These are phyloP conservation scores for Eimeria falciformis DNA, from an alignment of 169 alveolate species.

Conservation along the genomic window DNA sequence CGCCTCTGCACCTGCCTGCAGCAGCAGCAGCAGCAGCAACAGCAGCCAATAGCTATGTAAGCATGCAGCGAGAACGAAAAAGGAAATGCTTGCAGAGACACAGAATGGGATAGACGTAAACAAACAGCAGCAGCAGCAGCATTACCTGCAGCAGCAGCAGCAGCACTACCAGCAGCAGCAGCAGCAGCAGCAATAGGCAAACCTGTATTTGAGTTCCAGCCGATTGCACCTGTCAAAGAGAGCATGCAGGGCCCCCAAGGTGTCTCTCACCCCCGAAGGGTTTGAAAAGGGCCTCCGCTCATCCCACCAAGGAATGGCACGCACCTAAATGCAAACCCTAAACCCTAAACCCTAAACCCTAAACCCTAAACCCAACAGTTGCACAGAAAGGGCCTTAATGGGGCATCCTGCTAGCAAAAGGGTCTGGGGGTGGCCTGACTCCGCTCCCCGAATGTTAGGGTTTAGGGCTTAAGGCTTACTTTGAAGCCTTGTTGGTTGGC, in stretches of 20 bases:
- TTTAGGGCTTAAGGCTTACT: no score
- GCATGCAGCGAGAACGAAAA: background rate
- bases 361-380: no score
- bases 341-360: no score
- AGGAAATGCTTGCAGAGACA: background rate
- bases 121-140: no score
- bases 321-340: conserved; percentile 28
- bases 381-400: no score
- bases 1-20: conserved; percentile 46
- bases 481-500: conserved; percentile 16
- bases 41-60: background rate
- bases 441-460: background rate
- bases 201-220: conserved; percentile 50
- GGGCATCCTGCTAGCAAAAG: no score
- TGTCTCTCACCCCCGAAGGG: conserved; percentile 37
- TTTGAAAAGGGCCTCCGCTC: conserved; percentile 30
- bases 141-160: background rate
- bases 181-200: background rate
- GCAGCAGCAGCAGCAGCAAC: background rate
- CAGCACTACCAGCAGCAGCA: background rate
- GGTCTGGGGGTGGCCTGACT: background rate
- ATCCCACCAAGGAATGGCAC: conserved; percentile 41
- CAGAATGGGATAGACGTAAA: background rate
- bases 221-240: conserved; percentile 39
- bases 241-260: conserved; percentile 31